Base-by-base conservation (phyloP, 2,329 filamentous ascomycete genomes). In the Kalmusia sp. region DNA sequence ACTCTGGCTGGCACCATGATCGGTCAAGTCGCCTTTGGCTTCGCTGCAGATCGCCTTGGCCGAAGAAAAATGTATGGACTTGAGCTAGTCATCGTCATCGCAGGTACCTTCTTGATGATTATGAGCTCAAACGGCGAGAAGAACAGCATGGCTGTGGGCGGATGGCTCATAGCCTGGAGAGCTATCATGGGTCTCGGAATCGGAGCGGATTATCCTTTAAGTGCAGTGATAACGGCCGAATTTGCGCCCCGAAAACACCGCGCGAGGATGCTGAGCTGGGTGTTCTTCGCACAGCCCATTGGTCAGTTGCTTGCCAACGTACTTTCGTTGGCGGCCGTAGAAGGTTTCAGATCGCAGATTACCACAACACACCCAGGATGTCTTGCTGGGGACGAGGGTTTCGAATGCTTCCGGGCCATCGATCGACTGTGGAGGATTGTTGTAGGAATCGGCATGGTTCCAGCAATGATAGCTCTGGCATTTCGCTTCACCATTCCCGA, bases 401-500 rank as follows among this genome's bases (percentile, higher is more conserved):
- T 63, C 5, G 51, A 60, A 17, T 67, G 67, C 52, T 62, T 67
- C 57, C 55, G 67, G 41, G 61, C 70, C 4, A 71, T 77, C 19
- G 76, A 77, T 54, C 67, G 69, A 6, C 55, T 76, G 7, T 77
- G 76, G 74, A 66, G 76, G 44, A 59, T 74, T 6, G 71, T 77
- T 3, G 65, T 76, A 12, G 76, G 76, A 5, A 64, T 77, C 19
- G 76, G 76, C 19, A 69, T 74, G 8, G 51, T 76, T 9, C 74
- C 74, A 1, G 71, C 74, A 2, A 44, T 69, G n/a, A 57, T 77
- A 15, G 73, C 75, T 12, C 62, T 77, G 2, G 61, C 64, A 1
- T 76, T 76, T 49, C 69, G 76, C 3, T 72, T 76, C 43, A 74
- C 69, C 8, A 77, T 78, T 8, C 75, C 75, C 0, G 76, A 78